Conservation (phyloP, 2,329 filamentous ascomycete genomes). For the Colletotrichum chlorophyti region DNA sequence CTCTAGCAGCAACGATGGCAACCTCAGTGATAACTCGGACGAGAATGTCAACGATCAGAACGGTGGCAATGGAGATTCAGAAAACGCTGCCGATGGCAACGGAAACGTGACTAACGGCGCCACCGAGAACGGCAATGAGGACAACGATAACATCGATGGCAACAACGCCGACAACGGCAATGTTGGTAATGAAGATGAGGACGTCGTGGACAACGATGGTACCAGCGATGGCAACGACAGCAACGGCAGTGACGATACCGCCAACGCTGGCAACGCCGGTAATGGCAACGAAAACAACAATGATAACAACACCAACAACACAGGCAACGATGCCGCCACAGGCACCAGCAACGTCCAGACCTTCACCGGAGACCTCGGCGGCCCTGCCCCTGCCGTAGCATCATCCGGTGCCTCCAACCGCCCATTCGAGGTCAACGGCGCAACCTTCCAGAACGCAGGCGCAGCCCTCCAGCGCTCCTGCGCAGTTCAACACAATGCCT, state of each 20-base stretch:
- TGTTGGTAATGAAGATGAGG: conserved; percentile 44
- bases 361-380: conserved; percentile 53
- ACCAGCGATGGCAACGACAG: conserved; percentile 40
- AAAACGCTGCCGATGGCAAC: conserved; percentile 16
- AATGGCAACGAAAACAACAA: conserved; percentile 1
- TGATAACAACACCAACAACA: conserved; percentile 1
- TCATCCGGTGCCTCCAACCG: conserved; percentile 41
- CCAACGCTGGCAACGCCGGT: not conserved
- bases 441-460: conserved; percentile 57
- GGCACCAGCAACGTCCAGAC: conserved; percentile 47
- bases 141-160: not conserved
- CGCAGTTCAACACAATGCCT: conserved; percentile 58
- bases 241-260: not conserved
- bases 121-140: not conserved
- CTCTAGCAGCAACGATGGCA: not conserved
- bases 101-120: too few relatives aligned
- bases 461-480: conserved; percentile 57
- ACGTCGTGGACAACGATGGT: not conserved
- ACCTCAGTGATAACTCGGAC: not conserved
- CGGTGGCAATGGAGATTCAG: not conserved
- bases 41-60: not conserved
- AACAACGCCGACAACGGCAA: not conserved
- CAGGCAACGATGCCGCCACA: conserved; percentile 16
- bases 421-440: conserved; percentile 61
- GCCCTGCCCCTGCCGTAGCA: conserved; percentile 49